These are phyloP conservation scores for Penicillium bovifimosum DNA, from an alignment of 495 filamentous ascomycete genomes.

Conservation along the genomic window DNA sequence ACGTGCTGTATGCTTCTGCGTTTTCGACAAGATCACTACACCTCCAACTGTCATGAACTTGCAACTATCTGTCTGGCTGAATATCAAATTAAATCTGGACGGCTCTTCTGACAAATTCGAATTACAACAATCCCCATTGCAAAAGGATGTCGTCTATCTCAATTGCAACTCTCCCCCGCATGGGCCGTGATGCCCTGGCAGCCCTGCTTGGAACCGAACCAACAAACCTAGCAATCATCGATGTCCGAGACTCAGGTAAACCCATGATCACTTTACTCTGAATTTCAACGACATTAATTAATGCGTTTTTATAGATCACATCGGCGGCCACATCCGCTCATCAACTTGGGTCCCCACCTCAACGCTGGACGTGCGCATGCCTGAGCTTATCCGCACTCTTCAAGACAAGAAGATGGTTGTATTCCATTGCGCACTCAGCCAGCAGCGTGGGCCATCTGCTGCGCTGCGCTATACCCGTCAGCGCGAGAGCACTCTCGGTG, in stretches of 20 bases:
- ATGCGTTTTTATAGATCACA: slow-evolving; percentile 56
- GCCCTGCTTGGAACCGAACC: slow-evolving; percentile 34
- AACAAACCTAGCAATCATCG: slow-evolving; percentile 64
- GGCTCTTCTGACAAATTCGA: background rate
- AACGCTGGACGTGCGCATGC: slow-evolving; percentile 66
- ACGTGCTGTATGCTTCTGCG: slow-evolving; percentile 12
- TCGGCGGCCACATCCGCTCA: slow-evolving; percentile 80
- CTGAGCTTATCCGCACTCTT: slow-evolving; percentile 75
- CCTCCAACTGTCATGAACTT: background rate
- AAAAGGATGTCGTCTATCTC: slow-evolving; percentile 49
- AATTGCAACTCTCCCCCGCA: slow-evolving; percentile 57
- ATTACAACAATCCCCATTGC: background rate
- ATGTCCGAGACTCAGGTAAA: slow-evolving; percentile 78
- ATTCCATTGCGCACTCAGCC: slow-evolving; percentile 93
- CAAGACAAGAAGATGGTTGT: slow-evolving; percentile 75
- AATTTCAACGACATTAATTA: background rate
- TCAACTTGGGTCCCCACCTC: slow-evolving; percentile 70
- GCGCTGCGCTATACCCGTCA: slow-evolving; percentile 42
- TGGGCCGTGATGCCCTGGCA: slow-evolving; percentile 59
- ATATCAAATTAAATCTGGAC: too few relatives aligned
- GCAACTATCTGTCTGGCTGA: background rate
- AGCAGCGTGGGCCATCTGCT: slow-evolving; percentile 60
- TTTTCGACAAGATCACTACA: background rate
- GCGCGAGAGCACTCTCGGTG: slow-evolving; percentile 30
- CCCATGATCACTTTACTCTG: background rate